These are phyloP conservation scores for Corynascus novoguineensis DNA, from an alignment of 495 filamentous ascomycete genomes.

Conservation along the genomic window DNA sequence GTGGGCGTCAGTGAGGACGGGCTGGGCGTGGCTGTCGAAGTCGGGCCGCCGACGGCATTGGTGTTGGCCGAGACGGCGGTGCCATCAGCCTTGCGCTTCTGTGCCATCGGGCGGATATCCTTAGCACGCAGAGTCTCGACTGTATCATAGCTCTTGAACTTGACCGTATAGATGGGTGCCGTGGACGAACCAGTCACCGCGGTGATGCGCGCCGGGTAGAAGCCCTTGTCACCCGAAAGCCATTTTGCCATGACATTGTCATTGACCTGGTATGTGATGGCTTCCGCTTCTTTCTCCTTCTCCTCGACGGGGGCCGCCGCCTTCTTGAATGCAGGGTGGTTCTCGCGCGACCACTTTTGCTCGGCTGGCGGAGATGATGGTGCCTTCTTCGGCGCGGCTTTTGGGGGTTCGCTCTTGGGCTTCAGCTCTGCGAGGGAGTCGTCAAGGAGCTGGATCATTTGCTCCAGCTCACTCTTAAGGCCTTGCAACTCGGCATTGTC, in stretches of 20 bases:
- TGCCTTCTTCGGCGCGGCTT: conserved; percentile 42
- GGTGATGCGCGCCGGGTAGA: conserved; percentile 90
- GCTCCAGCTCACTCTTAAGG: conserved; percentile 76
- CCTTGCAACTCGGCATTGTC: conserved; percentile 74
- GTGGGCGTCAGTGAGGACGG: conserved; percentile 19
- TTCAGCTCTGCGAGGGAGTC: conserved; percentile 75
- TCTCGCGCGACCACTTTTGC: conserved; percentile 70
- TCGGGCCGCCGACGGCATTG: conserved; percentile 36
- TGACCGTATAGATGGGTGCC: conserved; percentile 86
- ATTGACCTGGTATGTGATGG: conserved; percentile 70
- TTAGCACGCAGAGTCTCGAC: conserved; percentile 79
- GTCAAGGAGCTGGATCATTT: conserved; percentile 74
- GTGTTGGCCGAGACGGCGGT: conserved; percentile 51
- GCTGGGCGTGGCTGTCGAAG: conserved; percentile 27
- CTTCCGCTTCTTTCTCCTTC: conserved; percentile 40
- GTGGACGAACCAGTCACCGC: conserved; percentile 85
- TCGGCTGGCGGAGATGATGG: conserved; percentile 38
- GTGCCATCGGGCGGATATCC: conserved; percentile 76
- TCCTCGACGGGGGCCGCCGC: conserved; percentile 41
- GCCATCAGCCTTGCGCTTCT: conserved; percentile 89
- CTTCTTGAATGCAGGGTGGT: conserved; percentile 63
- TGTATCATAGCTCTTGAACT: conserved; percentile 82
- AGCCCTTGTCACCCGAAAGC: conserved; percentile 80
- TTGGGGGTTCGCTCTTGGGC: conserved; percentile 34
- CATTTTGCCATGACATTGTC: conserved; percentile 86